Percentiles rank a stretch among this genome's conserved stretches.
These are phyloP conservation scores for Ganoderma resinaceum DNA, from an alignment of 1,284 basidiomycete genomes.

Conservation along the genomic window DNA sequence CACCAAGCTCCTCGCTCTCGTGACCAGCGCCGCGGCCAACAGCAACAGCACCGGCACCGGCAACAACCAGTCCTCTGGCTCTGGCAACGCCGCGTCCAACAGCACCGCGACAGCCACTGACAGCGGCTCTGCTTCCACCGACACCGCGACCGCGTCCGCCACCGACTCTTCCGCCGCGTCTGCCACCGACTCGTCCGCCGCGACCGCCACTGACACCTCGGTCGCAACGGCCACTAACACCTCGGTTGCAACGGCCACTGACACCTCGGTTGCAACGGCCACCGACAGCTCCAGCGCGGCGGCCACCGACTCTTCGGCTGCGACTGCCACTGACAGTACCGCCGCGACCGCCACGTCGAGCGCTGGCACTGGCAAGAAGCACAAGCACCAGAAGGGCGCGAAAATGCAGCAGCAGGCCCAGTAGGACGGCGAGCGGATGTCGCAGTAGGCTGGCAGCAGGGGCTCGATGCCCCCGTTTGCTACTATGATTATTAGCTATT, in stretches of 20 bases:
- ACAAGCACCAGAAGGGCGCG: slow-evolving; percentile 1
- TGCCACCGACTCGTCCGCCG: neutral
- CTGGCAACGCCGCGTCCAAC: slow-evolving; percentile 13
- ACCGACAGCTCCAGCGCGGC: neutral
- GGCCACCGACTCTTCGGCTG: slow-evolving; percentile 8
- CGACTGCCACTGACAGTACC: neutral
- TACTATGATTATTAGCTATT: slow-evolving; percentile 1
- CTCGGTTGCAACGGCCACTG: slow-evolving; percentile 5
- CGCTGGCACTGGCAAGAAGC: slow-evolving; percentile 12
- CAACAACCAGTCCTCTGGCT: slow-evolving; percentile 3
- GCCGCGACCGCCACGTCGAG: slow-evolving; percentile 3
- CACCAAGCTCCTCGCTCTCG: slow-evolving; percentile 49
- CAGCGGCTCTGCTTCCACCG: slow-evolving; percentile 2
- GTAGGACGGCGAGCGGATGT: slow-evolving; percentile 1
- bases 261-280: slow-evolving; percentile 6
- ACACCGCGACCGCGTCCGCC: neutral
- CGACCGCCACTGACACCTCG: slow-evolving; percentile 4
- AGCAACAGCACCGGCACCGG: slow-evolving; percentile 12
- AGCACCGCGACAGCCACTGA: slow-evolving; percentile 7
- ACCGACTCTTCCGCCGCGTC: slow-evolving; percentile 12
- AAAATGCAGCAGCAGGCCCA: slow-evolving; percentile 3
- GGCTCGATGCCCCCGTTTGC: neutral
- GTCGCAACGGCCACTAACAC: slow-evolving; percentile 6
- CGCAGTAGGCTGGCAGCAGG: neutral
- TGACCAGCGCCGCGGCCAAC: slow-evolving; percentile 14